Evolutionary conservation across 1,139 yeast species (phyloP).

Genomic region (Magnusiomyces ingens): DNA sequence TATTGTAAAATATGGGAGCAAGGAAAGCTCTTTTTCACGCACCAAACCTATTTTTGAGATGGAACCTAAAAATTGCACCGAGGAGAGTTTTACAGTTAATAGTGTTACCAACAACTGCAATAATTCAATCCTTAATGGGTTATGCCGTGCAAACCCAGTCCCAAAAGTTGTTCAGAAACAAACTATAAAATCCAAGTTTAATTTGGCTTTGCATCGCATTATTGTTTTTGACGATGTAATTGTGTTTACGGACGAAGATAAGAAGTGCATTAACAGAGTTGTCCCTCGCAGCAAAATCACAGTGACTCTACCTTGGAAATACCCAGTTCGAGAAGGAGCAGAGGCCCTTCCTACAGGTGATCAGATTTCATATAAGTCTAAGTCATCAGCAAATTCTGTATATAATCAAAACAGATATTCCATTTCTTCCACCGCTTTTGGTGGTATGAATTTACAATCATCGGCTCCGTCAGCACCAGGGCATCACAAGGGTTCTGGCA

Average conservation of each 20-base stretch:
- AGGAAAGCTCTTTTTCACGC: no score
- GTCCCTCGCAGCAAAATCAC: constrained; percentile 9
- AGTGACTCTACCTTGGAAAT: constrained; percentile 14
- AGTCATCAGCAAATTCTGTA: neutral
- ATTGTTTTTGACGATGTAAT: constrained; percentile 14
- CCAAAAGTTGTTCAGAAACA: constrained; percentile 12
- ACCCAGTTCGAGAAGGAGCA: constrained; percentile 9
- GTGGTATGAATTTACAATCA: neutral
- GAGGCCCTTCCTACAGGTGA: constrained; percentile 7
- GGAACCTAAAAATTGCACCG: no score
- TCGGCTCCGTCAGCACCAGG: neutral
- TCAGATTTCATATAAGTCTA: neutral
- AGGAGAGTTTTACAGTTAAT: neutral
- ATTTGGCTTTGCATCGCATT: constrained; percentile 9
- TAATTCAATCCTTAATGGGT: no score
- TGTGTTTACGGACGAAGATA: constrained; percentile 14
- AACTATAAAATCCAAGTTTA: constrained; percentile 8
- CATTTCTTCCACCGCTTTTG: neutral
- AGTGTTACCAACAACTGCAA: neutral
- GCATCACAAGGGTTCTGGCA: constrained; percentile 1
- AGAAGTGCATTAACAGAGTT: constrained; percentile 11
- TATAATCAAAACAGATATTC: neutral
- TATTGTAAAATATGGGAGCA: no score
- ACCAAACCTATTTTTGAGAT: no score
- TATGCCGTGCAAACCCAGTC: constrained; percentile 10